phyloP scores from a whole-genome alignment of 371 early-diverging fungal species.

The Rhizopus sp. region DNA sequence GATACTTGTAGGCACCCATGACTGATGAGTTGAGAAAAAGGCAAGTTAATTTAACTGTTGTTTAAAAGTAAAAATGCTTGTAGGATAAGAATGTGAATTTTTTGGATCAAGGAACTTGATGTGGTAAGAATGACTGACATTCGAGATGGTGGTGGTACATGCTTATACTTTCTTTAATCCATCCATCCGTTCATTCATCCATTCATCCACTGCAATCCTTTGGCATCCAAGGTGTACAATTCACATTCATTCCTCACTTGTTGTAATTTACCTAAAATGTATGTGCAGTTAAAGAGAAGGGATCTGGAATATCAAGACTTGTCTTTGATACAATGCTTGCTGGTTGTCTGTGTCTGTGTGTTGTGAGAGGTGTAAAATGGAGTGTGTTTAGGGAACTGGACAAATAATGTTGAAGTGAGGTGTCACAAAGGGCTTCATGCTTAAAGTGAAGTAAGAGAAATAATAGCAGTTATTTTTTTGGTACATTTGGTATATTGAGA shows the following conservation, averaged over 20 bases:
- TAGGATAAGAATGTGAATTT: no score
- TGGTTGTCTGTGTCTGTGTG: no score
- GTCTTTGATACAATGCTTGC: neutral
- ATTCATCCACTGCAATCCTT: neutral
- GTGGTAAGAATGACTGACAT: neutral
- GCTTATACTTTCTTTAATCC: neutral
- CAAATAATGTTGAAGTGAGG: no score
- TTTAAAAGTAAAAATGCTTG: neutral
- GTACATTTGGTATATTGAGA: no score
- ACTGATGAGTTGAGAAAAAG: conserved; percentile 6
- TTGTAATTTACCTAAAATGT: conserved; percentile 23
- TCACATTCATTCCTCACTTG: neutral
- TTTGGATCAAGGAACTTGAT: neutral
- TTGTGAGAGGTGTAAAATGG: no score
- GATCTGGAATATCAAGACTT: neutral
- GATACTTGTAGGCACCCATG: conserved; percentile 85
- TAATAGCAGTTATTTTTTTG: no score
- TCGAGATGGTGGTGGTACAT: neutral
- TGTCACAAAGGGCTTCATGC: no score
- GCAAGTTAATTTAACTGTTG: neutral
- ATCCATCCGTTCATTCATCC: neutral
- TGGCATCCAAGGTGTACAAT: neutral
- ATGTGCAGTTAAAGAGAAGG: conserved; percentile 27
- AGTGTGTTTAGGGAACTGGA: no score
- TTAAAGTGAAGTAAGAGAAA: no score